Conservation (phyloP, 2,329 filamentous ascomycete species). For the Talaromyces sp. region DNA sequence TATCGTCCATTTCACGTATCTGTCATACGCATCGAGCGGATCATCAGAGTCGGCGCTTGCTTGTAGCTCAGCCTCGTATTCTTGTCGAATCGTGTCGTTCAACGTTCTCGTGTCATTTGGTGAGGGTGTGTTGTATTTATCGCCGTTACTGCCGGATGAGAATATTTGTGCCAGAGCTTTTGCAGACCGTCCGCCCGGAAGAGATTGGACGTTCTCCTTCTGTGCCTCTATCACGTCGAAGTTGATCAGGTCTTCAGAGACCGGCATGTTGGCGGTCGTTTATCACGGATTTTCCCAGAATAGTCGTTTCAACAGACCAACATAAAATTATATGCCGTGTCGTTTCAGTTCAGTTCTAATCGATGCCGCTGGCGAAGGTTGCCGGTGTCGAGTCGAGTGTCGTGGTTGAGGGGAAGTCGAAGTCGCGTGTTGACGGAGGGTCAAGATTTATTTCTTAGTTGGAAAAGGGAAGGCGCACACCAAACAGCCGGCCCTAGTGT, state of each 20-base stretch:
- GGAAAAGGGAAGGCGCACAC: conserved; percentile 9
- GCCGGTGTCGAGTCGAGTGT: neutral
- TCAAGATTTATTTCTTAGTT: neutral
- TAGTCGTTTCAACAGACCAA: neutral
- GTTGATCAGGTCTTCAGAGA: conserved; percentile 47
- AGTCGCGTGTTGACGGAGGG: neutral
- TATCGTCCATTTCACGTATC: conserved; percentile 95
- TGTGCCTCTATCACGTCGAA: conserved; percentile 95
- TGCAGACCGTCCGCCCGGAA: conserved; percentile 85
- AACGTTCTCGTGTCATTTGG: conserved; percentile 72
- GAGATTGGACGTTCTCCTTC: conserved; percentile 95
- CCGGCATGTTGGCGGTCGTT: conserved; percentile 42
- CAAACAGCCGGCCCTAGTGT: conserved; percentile 23
- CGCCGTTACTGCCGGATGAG: conserved; percentile 47
- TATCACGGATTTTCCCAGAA: neutral
- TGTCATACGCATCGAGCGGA: conserved; percentile 90
- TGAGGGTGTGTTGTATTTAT: conserved; percentile 61
- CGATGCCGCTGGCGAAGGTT: neutral
- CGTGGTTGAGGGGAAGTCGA: conserved; percentile 3
- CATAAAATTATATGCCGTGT: neutral
- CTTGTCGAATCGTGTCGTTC: conserved; percentile 74
- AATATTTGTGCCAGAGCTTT: conserved; percentile 79
- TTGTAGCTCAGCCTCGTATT: conserved; percentile 81
- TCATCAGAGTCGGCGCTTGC: conserved; percentile 85
- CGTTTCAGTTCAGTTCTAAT: neutral